phyloP scores from a whole-genome alignment of 1,284 basidiomycete genomes.

The Tylopilus orsonianus region DNA sequence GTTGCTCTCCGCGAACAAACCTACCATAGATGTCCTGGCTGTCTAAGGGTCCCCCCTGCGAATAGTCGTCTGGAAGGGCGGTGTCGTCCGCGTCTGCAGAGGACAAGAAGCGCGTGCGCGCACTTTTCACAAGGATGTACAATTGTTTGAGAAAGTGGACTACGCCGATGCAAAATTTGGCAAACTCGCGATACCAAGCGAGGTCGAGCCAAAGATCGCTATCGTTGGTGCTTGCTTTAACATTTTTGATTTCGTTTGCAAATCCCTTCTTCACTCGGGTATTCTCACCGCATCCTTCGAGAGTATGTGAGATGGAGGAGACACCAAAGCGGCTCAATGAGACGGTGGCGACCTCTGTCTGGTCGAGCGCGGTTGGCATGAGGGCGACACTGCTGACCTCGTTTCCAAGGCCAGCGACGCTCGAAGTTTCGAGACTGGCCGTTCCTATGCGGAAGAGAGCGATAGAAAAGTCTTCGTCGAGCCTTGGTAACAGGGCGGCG shows the following conservation, averaged over 20 bases:
- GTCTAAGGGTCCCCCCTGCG: conserved; percentile 13
- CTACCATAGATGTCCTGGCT: conserved; percentile 46
- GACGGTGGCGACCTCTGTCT: conserved; percentile 30
- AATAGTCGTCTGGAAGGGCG: not conserved
- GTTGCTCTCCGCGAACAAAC: conserved; percentile 62
- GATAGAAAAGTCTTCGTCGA: conserved; percentile 73
- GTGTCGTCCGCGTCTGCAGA: conserved; percentile 2
- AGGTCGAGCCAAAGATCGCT: conserved; percentile 43
- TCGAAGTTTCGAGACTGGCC: conserved; percentile 71
- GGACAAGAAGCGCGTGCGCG: conserved; percentile 6
- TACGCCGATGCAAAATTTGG: conserved; percentile 35
- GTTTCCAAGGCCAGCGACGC: conserved; percentile 68
- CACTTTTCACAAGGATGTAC: conserved; percentile 28
- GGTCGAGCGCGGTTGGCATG: conserved; percentile 25
- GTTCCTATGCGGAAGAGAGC: conserved; percentile 69
- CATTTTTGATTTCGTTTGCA: conserved; percentile 48
- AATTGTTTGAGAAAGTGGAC: conserved; percentile 41
- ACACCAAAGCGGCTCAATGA: conserved; percentile 47
- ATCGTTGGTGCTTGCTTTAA: conserved; percentile 39
- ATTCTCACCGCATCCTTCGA: conserved; percentile 22
- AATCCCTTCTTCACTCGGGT: conserved; percentile 37
- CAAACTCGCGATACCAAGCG: conserved; percentile 49
- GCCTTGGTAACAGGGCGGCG: conserved; percentile 43
- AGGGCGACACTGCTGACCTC: conserved; percentile 58
- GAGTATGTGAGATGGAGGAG: conserved; percentile 35